phyloP scores from a whole-genome alignment of 306 rosid genomes.

The Prunus mume region DNA sequence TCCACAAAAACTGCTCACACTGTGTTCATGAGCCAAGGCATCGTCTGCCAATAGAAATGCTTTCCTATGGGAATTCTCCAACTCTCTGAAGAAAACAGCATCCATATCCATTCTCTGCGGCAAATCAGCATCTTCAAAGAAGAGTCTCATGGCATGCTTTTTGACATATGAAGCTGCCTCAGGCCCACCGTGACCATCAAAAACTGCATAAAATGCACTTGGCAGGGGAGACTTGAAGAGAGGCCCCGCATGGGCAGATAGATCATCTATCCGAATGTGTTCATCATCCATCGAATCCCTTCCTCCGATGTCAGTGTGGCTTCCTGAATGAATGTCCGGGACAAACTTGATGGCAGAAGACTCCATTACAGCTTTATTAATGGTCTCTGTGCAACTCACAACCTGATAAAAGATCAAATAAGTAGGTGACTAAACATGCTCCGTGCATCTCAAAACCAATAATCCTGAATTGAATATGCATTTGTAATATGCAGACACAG shows the following conservation, averaged over 20 bases:
- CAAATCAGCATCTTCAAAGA: slow-evolving; percentile 69
- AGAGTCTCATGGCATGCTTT: slow-evolving; percentile 70
- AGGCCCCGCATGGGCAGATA: slow-evolving; percentile 62
- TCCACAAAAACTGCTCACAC: slow-evolving; percentile 68
- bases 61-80: slow-evolving; percentile 71
- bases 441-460: not conserved
- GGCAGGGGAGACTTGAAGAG: slow-evolving; percentile 47
- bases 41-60: slow-evolving; percentile 73
- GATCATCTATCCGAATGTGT: slow-evolving; percentile 75
- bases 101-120: slow-evolving; percentile 52
- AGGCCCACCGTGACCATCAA: slow-evolving; percentile 97
- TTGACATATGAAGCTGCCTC: slow-evolving; percentile 80
- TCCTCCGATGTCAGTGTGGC: slow-evolving; percentile 69
- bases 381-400: slow-evolving; percentile 48
- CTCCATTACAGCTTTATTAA: slow-evolving; percentile 42
- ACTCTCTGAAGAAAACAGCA: slow-evolving; percentile 44
- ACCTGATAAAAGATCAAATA: slow-evolving; percentile 38
- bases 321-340: slow-evolving; percentile 75
- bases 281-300: slow-evolving; percentile 86
- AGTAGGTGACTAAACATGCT: not conserved
- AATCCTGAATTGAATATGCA: not conserved
- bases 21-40: slow-evolving; percentile 68
- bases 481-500: not conserved
- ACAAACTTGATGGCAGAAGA: slow-evolving; percentile 41
- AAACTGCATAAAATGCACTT: slow-evolving; percentile 80